phyloP scores from a whole-genome alignment of 2,329 filamentous ascomycete species.

The Nemania bipapillata region DNA sequence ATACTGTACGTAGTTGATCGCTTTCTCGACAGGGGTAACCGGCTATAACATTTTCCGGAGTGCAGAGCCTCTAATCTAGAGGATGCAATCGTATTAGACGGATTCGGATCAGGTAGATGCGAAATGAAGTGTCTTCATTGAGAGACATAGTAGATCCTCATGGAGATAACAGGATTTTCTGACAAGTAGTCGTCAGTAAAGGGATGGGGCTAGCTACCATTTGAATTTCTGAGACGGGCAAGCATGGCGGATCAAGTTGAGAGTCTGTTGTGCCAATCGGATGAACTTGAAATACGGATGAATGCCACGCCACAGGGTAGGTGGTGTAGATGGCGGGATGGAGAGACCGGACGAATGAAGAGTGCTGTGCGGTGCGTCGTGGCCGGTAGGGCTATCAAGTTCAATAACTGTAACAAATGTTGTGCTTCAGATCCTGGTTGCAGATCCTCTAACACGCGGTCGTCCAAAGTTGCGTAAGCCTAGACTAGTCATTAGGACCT shows the following conservation, averaged over 20 bases:
- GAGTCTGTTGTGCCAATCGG: constrained; percentile 9
- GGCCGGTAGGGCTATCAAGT: not conserved
- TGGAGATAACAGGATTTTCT: not conserved
- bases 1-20: not conserved
- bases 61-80: not conserved
- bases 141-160: not conserved
- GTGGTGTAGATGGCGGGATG: constrained; percentile 1
- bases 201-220: not conserved
- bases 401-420: constrained; percentile 26
- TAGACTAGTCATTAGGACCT: no score
- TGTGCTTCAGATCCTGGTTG: constrained; percentile 32
- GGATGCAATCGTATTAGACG: constrained; percentile 1
- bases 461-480: constrained; percentile 14
- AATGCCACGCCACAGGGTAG: constrained; percentile 5
- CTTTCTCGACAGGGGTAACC: not conserved
- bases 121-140: not conserved
- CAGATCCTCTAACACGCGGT: constrained; percentile 35
- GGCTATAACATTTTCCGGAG: constrained; percentile 14
- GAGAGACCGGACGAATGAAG: constrained; percentile 9
- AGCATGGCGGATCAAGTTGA: not conserved
- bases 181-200: constrained; percentile 8
- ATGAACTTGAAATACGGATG: constrained; percentile 16
- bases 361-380: not conserved
- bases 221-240: constrained; percentile 1
- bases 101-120: not conserved